Percentiles rank a stretch among this genome's conserved stretches.
Evolutionary conservation across 2,329 filamentous ascomycete species (phyloP).

Genomic region (Cytospora piceae): DNA sequence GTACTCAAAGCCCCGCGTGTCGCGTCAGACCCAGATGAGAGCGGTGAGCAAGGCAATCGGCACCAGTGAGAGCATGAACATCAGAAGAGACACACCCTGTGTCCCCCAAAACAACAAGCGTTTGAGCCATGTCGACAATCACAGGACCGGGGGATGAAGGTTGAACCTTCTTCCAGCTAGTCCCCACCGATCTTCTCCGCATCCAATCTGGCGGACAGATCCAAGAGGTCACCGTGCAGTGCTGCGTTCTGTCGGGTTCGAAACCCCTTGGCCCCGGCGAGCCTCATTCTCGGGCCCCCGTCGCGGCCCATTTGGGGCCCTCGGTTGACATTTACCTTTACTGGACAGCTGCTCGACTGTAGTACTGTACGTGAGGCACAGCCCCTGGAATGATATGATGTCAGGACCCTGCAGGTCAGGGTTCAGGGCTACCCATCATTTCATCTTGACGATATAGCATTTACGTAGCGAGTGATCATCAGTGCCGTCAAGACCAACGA

Average conservation of each 20-base stretch:
- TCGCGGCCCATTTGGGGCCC: background rate
- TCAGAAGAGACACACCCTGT: conserved; percentile 10
- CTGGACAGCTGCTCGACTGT: background rate
- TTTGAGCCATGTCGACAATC: background rate
- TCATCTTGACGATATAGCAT: background rate
- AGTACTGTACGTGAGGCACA: background rate
- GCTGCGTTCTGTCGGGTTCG: background rate
- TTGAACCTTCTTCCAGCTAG: background rate
- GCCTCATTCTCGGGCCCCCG: background rate
- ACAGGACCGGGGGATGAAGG: background rate
- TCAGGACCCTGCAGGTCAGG: background rate
- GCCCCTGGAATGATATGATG: conserved; percentile 5
- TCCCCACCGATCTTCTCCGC: conserved; percentile 6
- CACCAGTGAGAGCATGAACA: conserved; percentile 13
- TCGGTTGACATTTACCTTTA: background rate
- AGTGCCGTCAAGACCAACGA: background rate
- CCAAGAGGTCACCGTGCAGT: conserved; percentile 22
- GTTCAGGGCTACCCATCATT: background rate
- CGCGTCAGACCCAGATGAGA: conserved; percentile 9
- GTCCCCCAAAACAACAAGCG: conserved; percentile 8
- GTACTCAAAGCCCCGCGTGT: conserved; percentile 6
- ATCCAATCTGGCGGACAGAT: conserved; percentile 21
- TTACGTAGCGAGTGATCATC: background rate
- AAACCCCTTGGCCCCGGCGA: background rate
- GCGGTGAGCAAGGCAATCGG: conserved; percentile 18